phyloP scores from a whole-genome alignment of 768 basidiomycete genomes.

The Peribolospora kevripleyi region DNA sequence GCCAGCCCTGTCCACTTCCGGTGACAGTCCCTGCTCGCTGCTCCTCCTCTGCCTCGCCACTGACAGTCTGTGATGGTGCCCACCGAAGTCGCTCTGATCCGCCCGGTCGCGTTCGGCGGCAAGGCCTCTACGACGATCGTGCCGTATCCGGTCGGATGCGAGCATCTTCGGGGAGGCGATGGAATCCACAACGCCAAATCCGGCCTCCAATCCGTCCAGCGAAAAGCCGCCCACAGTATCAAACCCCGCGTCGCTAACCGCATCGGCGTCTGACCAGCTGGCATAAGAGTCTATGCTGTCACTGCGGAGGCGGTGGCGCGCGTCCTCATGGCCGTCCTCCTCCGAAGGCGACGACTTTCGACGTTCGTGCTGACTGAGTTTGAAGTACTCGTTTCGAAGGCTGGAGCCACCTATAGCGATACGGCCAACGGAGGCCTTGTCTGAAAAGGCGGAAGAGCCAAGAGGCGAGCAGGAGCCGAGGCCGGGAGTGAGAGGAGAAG shows the following conservation, averaged over 20 bases:
- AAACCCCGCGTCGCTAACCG: no score
- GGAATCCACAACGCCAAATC: background rate
- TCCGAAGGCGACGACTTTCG: no score
- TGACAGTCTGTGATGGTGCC: background rate
- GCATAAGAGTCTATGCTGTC: no score
- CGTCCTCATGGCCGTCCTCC: no score
- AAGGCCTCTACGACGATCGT: no score
- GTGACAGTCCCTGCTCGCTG: background rate
- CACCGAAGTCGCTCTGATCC: background rate
- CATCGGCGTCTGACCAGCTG: no score
- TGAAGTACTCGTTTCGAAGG: no score
- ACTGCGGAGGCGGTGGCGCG: background rate
- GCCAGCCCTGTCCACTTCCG: constrained; percentile 5
- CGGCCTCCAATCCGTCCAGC: no score
- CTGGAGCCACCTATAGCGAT: no score
- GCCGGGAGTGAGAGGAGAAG: background rate
- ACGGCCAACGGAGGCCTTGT: background rate
- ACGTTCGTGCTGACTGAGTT: no score
- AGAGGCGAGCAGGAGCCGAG: constrained; percentile 4
- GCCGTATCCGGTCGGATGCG: background rate
- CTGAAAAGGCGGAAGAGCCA: background rate
- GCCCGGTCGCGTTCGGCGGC: background rate
- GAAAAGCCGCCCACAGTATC: no score
- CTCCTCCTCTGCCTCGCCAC: background rate
- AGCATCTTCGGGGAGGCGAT: background rate